These are phyloP conservation scores for Begonia masoniana DNA, from an alignment of 306 rosid genomes.

Conservation along the genomic window DNA sequence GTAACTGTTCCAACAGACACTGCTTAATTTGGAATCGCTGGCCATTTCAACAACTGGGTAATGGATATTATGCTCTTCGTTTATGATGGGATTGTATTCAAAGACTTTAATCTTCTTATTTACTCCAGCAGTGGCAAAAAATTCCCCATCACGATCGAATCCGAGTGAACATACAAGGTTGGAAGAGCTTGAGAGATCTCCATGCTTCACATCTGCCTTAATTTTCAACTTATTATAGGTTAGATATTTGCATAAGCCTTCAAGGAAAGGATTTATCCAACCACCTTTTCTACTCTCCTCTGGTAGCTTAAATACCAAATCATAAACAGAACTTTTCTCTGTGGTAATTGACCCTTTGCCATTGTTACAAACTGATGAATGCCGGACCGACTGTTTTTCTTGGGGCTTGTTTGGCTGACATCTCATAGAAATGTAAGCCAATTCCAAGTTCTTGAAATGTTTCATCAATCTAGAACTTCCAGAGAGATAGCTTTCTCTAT, in stretches of 20 bases:
- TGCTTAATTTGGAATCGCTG: slow-evolving; percentile 79
- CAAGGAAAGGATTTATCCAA: slow-evolving; percentile 95
- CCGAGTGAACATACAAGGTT: slow-evolving; percentile 83
- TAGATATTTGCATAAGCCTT: slow-evolving; percentile 92
- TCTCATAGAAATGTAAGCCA: slow-evolving; percentile 71
- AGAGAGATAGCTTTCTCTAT: slow-evolving; percentile 33
- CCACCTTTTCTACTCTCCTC: slow-evolving; percentile 49
- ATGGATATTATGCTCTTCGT: slow-evolving; percentile 63
- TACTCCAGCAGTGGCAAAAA: slow-evolving; percentile 89
- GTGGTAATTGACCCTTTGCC: slow-evolving; percentile 60
- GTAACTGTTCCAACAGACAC: slow-evolving; percentile 88
- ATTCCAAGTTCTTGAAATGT: slow-evolving; percentile 83
- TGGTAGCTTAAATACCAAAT: slow-evolving; percentile 27
- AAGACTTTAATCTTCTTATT: slow-evolving; percentile 88
- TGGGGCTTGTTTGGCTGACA: slow-evolving; percentile 40
- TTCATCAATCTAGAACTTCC: slow-evolving; percentile 68
- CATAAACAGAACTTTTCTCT: slow-evolving; percentile 63
- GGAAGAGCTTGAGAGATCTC: slow-evolving; percentile 88
- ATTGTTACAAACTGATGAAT: slow-evolving; percentile 46
- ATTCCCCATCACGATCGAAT: slow-evolving; percentile 93
- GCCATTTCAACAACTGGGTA: slow-evolving; percentile 85
- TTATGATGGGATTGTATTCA: slow-evolving; percentile 67
- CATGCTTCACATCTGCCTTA: slow-evolving; percentile 95
- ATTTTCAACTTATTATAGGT: slow-evolving; percentile 72
- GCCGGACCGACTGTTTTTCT: slow-evolving; percentile 28